Evolutionary conservation across 2,329 filamentous ascomycete genomes (phyloP).

Genomic region (Colletotrichum simmondsii): DNA sequence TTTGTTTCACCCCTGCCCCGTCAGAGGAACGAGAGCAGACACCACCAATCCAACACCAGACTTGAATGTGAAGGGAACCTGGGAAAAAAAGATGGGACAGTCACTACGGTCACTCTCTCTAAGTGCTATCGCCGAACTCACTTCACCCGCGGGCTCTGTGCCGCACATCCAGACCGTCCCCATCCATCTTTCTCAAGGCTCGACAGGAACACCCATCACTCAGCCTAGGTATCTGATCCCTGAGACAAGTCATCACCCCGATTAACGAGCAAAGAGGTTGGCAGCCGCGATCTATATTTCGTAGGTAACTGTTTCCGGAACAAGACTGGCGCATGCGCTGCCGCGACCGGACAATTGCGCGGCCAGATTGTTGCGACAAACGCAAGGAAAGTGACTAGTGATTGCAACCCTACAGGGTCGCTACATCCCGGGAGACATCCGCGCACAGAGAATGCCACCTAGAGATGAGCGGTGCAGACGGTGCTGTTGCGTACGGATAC

Average conservation of each 20-base stretch:
- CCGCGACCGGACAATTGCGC: conserved; percentile 5
- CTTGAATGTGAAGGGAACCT: not conserved
- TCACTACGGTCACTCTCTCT: not conserved
- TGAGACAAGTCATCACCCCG: not conserved
- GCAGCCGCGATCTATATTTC: conserved; percentile 10
- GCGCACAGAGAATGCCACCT: not conserved
- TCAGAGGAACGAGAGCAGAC: conserved; percentile 29
- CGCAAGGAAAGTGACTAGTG: not conserved
- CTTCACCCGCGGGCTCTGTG: not conserved
- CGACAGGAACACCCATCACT: not conserved
- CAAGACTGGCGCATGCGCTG: conserved; percentile 10
- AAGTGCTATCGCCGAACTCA: not conserved
- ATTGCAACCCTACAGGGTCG: not conserved
- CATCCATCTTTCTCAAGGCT: not conserved
- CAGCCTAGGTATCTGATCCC: not conserved
- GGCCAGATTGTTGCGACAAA: not conserved
- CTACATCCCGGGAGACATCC: not conserved
- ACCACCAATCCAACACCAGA: not conserved
- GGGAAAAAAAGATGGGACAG: not conserved
- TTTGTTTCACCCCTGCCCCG: conserved; percentile 33
- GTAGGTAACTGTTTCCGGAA: conserved; percentile 14
- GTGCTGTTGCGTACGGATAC: not conserved
- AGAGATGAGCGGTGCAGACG: no score
- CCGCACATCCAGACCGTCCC: not conserved
- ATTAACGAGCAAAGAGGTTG: not conserved